Evolutionary conservation across 371 early-diverging fungal species (phyloP).

Genomic region (Choanephora cucurbitarum): DNA sequence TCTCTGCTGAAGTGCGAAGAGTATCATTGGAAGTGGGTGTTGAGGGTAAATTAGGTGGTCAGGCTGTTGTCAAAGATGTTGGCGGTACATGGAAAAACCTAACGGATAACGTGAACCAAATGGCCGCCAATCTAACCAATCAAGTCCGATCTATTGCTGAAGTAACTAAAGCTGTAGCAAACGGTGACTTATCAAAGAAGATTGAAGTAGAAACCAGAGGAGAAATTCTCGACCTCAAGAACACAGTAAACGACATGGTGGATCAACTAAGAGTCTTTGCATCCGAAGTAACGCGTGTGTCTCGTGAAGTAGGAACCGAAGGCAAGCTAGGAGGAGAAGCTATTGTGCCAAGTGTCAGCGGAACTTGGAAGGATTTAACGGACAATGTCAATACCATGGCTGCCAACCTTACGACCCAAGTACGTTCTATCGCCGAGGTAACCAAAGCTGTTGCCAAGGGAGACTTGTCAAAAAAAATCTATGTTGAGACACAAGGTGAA

Average conservation of each 20-base stretch:
- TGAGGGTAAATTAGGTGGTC: slow-evolving; percentile 51
- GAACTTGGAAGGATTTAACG: slow-evolving; percentile 55
- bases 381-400: slow-evolving; percentile 64
- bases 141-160: slow-evolving; percentile 61
- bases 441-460: slow-evolving; percentile 57
- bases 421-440: slow-evolving; percentile 56
- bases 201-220: slow-evolving; percentile 54
- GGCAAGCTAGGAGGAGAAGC: slow-evolving; percentile 56
- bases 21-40: slow-evolving; percentile 58
- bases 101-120: slow-evolving; percentile 61
- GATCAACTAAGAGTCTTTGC: slow-evolving; percentile 56
- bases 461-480: slow-evolving; percentile 39
- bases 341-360: slow-evolving; percentile 48
- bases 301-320: slow-evolving; percentile 51
- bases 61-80: slow-evolving; percentile 44
- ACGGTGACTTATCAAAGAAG: slow-evolving; percentile 63
- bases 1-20: slow-evolving; percentile 43
- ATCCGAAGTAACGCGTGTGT: slow-evolving; percentile 50
- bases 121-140: slow-evolving; percentile 60
- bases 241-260: slow-evolving; percentile 63
- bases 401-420: slow-evolving; percentile 57
- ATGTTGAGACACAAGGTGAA: slow-evolving; percentile 30
- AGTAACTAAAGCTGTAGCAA: slow-evolving; percentile 61
- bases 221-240: slow-evolving; percentile 54
- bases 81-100: slow-evolving; percentile 60